Evolutionary conservation across 1,139 yeast genomes (phyloP).

Genomic region (Meyerozyma guilliermondii): DNA sequence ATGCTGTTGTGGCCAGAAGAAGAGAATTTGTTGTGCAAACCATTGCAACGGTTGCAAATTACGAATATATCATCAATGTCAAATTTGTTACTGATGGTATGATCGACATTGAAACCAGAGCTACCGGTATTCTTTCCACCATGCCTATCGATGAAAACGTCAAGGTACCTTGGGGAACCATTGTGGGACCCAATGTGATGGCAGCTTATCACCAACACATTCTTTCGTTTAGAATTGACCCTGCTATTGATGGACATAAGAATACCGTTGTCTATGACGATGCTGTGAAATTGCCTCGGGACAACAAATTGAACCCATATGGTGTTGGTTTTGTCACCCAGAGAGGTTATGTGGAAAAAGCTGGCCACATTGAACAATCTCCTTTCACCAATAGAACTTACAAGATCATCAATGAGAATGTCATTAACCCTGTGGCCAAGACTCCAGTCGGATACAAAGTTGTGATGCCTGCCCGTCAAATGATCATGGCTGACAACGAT

Average conservation of each 20-base stretch:
- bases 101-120: slow-evolving; percentile 78
- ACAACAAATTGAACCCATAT: slow-evolving; percentile 57
- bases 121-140: slow-evolving; percentile 81
- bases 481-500: slow-evolving; percentile 62
- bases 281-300: slow-evolving; percentile 57
- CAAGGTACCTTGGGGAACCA: slow-evolving; percentile 77
- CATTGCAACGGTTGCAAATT: slow-evolving; percentile 86
- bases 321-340: slow-evolving; percentile 73
- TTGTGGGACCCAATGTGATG: slow-evolving; percentile 80
- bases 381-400: slow-evolving; percentile 73
- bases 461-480: slow-evolving; percentile 70
- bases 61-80: slow-evolving; percentile 76
- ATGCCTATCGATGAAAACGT: slow-evolving; percentile 80
- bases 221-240: slow-evolving; percentile 79
- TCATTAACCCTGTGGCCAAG: slow-evolving; percentile 69
- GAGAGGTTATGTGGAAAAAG: slow-evolving; percentile 61
- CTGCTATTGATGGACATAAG: slow-evolving; percentile 80
- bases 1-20: slow-evolving; percentile 76
- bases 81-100: slow-evolving; percentile 82
- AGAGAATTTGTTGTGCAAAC: slow-evolving; percentile 83
- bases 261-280: slow-evolving; percentile 77
- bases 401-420: slow-evolving; percentile 76
- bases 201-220: slow-evolving; percentile 91
- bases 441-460: slow-evolving; percentile 83
- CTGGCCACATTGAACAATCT: slow-evolving; percentile 70